These are phyloP conservation scores for Aureobasidium pullulans DNA, from an alignment of 2,329 filamentous ascomycete genomes.

Conservation along the genomic window DNA sequence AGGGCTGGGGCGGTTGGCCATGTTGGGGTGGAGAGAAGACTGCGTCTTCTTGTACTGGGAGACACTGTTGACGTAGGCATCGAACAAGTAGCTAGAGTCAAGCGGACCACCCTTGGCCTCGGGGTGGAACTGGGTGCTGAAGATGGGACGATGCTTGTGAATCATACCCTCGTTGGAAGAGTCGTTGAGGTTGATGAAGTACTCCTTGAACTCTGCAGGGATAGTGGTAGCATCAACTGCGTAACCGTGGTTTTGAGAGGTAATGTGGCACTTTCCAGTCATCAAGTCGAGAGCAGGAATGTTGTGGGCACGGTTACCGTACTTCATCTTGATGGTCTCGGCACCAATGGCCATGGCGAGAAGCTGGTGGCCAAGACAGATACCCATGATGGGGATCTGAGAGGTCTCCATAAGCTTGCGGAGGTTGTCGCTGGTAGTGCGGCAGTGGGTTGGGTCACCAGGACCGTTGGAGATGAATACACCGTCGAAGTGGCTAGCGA, in stretches of 20 bases:
- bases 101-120: constrained; percentile 96
- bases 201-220: constrained; percentile 85
- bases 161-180: constrained; percentile 97
- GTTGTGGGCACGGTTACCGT: constrained; percentile 98
- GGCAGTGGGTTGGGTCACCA: constrained; percentile 95
- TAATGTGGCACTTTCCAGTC: constrained; percentile 97
- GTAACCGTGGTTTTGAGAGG: constrained; percentile 96
- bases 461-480: constrained; percentile 99
- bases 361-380: constrained; percentile 95
- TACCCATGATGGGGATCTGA: constrained; percentile 90
- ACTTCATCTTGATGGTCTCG: constrained; percentile 94
- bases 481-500: constrained; percentile 94
- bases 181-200: constrained; percentile 97
- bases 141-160: constrained; percentile 92
- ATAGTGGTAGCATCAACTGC: constrained; percentile 82
- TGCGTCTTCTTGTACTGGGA: constrained; percentile 81
- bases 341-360: constrained; percentile 84
- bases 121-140: constrained; percentile 97
- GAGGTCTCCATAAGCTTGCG: constrained; percentile 84
- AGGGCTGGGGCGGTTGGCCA: constrained; percentile 80
- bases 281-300: constrained; percentile 92
- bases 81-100: constrained; percentile 92
- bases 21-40: constrained; percentile 58
- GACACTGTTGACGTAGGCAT: constrained; percentile 89
- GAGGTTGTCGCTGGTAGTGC: constrained; percentile 88